Base-by-base conservation (phyloP, 2,329 filamentous ascomycete species). In the Botrytis deweyae region DNA sequence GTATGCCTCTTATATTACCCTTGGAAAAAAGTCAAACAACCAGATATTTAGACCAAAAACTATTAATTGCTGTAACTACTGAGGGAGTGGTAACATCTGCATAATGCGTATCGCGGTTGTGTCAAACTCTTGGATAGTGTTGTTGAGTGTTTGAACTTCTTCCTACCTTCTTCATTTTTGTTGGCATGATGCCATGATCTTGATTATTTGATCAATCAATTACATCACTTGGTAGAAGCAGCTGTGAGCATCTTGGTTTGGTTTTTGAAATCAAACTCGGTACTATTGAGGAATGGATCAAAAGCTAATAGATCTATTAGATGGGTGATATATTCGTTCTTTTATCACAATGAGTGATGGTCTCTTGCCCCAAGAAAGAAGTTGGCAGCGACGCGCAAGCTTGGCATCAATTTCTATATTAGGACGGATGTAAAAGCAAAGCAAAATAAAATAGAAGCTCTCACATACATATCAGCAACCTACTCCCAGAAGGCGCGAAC, bases 221-320 rank as follows among this genome's bases (percentile, higher is more conserved):
- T 52, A 0, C 14, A 52, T 6, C 0, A 52, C 8, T n/a, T n/a
- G 9, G 10, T 14, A 12, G 1, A n/a, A 52, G 9, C 10, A 2
- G 49, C 10, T 14, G 10, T 12, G 49, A n/a, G 4, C 2, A 14
- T 52, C 9, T 25, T n/a, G 14, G 10, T 2, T 52, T n/a, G 1
- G 12, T 1, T 14, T n/a, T 52, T 12, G 4, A 52, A 0, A n/a
- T 14, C 4, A 52, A n/a, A n/a, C 14, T 52, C 14, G 40, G 40
- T 16, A 42, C 12, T 14, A 25, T 14, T 12, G 49, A n/a, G 12
- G 4, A 52, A n/a, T 12, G 25, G 1, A 6, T n/a, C 1, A n/a
- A 52, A 52, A n/a, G 49, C 49, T 5, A 5, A 52, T 14, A 25
- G 49, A n/a, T 16, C 1, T n/a, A 5, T n/a, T 2, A 10, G 4